Evolutionary conservation across 345 rosid genomes (phyloP).

Genomic region (Brassica rapa): DNA sequence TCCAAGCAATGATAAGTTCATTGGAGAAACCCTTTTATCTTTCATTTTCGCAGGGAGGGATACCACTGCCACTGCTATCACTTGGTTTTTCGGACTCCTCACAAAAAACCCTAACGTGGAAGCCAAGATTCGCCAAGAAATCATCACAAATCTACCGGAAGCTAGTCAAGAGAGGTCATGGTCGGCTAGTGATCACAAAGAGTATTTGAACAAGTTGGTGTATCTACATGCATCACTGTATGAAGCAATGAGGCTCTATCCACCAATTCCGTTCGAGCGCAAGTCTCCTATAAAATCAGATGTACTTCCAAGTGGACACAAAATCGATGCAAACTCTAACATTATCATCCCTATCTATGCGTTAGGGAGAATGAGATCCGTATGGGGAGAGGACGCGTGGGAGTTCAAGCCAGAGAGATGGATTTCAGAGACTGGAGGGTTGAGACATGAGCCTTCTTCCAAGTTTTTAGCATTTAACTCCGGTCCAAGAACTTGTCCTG

Average conservation of each 20-base stretch:
- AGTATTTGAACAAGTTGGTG: conserved; percentile 7
- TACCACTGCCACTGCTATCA: background rate
- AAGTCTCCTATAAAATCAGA: conserved; percentile 20
- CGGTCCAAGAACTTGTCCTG: background rate
- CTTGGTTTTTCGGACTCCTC: background rate
- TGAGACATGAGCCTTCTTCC: background rate
- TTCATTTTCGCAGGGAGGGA: too few relatives aligned
- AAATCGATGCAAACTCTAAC: background rate
- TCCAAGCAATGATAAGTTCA: too few relatives aligned
- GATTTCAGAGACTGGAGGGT: background rate
- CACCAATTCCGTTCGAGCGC: background rate
- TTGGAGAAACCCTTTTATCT: too few relatives aligned
- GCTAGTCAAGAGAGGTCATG: background rate
- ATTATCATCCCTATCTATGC: conserved; percentile 25
- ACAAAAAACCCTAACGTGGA: too few relatives aligned
- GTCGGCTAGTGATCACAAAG: background rate
- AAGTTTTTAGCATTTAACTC: background rate
- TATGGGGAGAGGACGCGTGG: background rate
- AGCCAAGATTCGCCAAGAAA: background rate
- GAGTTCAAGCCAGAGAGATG: background rate
- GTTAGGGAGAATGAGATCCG: background rate
- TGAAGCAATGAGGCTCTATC: conserved; percentile 36
- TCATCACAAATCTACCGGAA: background rate
- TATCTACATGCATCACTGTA: conserved; percentile 38
- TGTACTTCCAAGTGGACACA: conserved; percentile 41